Conservation (phyloP, 768 basidiomycete genomes). For the Lactarius quietus region DNA sequence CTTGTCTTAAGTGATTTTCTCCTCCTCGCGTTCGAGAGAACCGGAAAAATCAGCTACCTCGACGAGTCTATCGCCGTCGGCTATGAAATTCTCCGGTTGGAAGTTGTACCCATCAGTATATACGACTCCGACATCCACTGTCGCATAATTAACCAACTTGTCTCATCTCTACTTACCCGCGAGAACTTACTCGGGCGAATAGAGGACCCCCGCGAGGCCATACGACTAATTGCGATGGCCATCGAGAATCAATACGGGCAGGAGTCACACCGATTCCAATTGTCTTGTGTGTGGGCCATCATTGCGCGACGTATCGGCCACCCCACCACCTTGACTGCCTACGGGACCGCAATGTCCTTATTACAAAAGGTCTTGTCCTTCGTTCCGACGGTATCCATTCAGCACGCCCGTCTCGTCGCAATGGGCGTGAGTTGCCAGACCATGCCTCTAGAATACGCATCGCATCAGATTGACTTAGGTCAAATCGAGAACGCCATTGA, state of each 20-base stretch:
- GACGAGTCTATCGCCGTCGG: background rate
- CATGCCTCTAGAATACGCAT: conserved; percentile 4
- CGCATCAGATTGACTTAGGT: background rate
- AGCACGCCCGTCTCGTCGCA: background rate
- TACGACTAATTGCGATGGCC: background rate
- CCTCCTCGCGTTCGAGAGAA: background rate
- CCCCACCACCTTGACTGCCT: background rate
- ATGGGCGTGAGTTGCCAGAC: background rate
- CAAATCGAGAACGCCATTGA: conserved; percentile 11
- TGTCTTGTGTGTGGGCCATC: background rate
- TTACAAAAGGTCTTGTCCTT: background rate
- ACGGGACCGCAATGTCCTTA: background rate
- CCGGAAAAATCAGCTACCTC: background rate
- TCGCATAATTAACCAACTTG: background rate
- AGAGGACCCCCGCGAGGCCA: background rate
- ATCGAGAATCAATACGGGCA: background rate
- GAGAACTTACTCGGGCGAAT: background rate
- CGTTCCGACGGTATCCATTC: background rate
- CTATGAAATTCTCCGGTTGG: background rate
- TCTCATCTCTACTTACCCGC: background rate
- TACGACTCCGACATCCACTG: too few relatives aligned
- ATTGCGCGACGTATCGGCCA: background rate
- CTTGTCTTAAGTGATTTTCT: background rate
- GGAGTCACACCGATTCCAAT: background rate
- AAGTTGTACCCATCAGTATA: background rate